These are phyloP conservation scores for Jamesozyma piceae DNA, from an alignment of 805 yeast genomes.

Conservation along the genomic window DNA sequence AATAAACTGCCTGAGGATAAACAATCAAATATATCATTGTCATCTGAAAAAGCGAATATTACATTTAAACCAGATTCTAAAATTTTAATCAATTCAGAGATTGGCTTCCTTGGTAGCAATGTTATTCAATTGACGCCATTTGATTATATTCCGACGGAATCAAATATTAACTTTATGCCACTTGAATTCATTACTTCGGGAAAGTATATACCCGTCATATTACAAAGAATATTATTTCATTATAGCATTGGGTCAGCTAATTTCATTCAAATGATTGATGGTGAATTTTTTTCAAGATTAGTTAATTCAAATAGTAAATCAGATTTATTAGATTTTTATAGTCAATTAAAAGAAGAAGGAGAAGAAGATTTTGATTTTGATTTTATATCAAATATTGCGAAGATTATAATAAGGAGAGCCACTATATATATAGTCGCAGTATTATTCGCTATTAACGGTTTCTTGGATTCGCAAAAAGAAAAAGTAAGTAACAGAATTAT, in stretches of 20 bases:
- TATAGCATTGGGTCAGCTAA: constrained; percentile 7
- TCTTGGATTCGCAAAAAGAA: background rate
- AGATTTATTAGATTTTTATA: constrained; percentile 6
- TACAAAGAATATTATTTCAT: constrained; percentile 11
- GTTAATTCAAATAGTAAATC: constrained; percentile 3
- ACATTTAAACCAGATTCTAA: constrained; percentile 1
- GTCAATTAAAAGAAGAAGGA: background rate
- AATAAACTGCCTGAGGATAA: constrained; percentile 12
- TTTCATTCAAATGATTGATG: background rate
- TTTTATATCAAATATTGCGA: constrained; percentile 8
- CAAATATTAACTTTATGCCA: constrained; percentile 14
- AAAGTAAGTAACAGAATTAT: background rate
- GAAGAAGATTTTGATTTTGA: constrained; percentile 3
- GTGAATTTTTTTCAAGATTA: constrained; percentile 1
- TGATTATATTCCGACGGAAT: constrained; percentile 8
- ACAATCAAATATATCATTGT: background rate
- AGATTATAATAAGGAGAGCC: constrained; percentile 18
- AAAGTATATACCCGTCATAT: constrained; percentile 20
- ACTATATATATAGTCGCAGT: constrained; percentile 18
- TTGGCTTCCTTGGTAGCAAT: constrained; percentile 22
- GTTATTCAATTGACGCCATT: constrained; percentile 14
- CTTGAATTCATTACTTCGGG: constrained; percentile 25
- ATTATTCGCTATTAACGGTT: constrained; percentile 11
- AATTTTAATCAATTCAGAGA: constrained; percentile 20
- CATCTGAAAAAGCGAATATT: background rate